Percentiles rank a stretch among this genome's conserved stretches.
These are phyloP conservation scores for Populus hybrid DNA, from an alignment of 441 rosid genomes.

Conservation along the genomic window DNA sequence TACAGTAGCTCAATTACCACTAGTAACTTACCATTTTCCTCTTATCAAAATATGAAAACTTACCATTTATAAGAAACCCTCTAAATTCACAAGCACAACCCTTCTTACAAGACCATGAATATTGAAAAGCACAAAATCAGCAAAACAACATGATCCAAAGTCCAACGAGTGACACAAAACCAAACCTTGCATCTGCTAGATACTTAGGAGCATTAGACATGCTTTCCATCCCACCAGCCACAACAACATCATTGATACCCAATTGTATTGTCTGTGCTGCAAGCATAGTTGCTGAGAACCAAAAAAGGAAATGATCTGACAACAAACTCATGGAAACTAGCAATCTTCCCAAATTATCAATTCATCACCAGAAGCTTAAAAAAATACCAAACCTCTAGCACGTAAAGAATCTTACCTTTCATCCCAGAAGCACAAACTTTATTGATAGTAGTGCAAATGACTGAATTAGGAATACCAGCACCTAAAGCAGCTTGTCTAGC, in stretches of 20 bases:
- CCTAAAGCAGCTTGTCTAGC: constrained; percentile 98
- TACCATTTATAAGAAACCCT: not conserved
- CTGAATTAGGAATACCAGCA: constrained; percentile 87
- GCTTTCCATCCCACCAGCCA: constrained; percentile 97
- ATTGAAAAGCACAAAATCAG: not conserved
- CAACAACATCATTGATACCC: constrained; percentile 74
- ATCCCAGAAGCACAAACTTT: constrained; percentile 93
- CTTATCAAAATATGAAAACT: not conserved
- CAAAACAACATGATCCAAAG: constrained; percentile 4
- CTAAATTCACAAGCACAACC: not conserved
- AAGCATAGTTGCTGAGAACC: constrained; percentile 66
- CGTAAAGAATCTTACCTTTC: constrained; percentile 51
- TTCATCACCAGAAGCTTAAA: not conserved
- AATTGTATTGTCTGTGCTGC: constrained; percentile 75
- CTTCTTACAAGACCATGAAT: not conserved
- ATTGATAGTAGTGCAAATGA: constrained; percentile 81
- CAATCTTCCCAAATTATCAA: not conserved
- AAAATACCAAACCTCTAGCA: constrained; percentile 4
- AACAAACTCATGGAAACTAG: not conserved
- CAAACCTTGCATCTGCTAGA: constrained; percentile 68
- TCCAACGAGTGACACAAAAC: not conserved
- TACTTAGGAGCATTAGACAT: constrained; percentile 96
- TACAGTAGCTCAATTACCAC: not conserved
- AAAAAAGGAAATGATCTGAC: not conserved
- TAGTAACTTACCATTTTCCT: not conserved